Base-by-base conservation (phyloP, 176 grass and related monocot genomes). In the Avena atlantica region DNA sequence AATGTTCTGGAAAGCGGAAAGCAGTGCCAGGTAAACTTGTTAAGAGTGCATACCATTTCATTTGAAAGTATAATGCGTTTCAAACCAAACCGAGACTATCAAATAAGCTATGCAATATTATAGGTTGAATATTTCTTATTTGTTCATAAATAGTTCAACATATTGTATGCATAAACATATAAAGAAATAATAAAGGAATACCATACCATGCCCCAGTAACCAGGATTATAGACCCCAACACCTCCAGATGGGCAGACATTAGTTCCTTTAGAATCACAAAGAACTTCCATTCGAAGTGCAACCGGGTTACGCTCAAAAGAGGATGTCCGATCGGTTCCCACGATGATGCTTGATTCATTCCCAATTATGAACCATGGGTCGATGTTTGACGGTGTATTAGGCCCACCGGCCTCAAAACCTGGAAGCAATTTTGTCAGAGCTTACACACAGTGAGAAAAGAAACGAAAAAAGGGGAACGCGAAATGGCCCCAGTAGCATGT, bases 151-250 rank as follows among this genome's bases (percentile, higher is more conserved):
- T 60, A 56, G 19, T 9, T 76, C 6, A 50, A 40, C 37, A 83
- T 9, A 31, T 36, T 8, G 21, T n/a, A 72, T 67, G 1, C 20
- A 59, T 31, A 29, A 14, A 66, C n/a, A 70, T 29, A 66, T 82
- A 47, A 50, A 90, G 40, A 42, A 7, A n/a, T 44, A 75, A 12
- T 19, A 19, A 57, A 24, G 9, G 66, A 80, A 87, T 49, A 75
- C 5, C 59, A 60, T 95, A 98, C 96, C 96, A 98, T 98, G 86
- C 93, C 93, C 93, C 96, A 95, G 52, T 89, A 98, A 62, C 96
- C 92, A 81, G 93, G 96, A 90, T 98, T 98, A 34, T 95, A 95
- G 75, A 98, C 71, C 4, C 96, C 96, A 70, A 98, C 96, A 21
- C 92, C 93, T 78, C 93, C 91, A 12, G 90, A 58, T 42, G 93